These are phyloP conservation scores for Stereocaulon alpinum DNA, from an alignment of 495 filamentous ascomycete species.

Conservation along the genomic window DNA sequence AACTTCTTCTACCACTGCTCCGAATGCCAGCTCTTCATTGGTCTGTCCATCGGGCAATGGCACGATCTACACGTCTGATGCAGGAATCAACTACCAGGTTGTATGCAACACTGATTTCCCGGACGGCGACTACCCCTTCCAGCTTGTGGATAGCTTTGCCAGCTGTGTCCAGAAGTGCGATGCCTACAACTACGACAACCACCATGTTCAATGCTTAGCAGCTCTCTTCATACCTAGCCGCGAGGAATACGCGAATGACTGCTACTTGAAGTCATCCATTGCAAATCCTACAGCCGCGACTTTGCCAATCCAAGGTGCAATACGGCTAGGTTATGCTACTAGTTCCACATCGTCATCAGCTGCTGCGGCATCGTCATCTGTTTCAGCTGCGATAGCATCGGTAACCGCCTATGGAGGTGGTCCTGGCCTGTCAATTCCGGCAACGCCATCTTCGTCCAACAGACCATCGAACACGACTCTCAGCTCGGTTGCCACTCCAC, in stretches of 20 bases:
- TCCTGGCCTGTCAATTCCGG: not conserved
- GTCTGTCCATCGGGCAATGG: slow-evolving; percentile 21
- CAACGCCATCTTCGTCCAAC: not conserved
- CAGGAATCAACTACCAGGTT: slow-evolving; percentile 19
- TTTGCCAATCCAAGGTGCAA: slow-evolving; percentile 16
- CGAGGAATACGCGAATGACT: slow-evolving; percentile 16
- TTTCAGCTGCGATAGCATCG: not conserved
- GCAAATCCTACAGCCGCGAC: slow-evolving; percentile 9
- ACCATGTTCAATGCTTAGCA: slow-evolving; percentile 18
- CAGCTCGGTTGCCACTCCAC: not conserved
- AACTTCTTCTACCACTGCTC: slow-evolving; percentile 4
- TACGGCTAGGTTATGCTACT: slow-evolving; percentile 9
- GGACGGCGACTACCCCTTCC: slow-evolving; percentile 17
- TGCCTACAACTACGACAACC: slow-evolving; percentile 18
- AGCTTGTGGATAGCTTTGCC: slow-evolving; percentile 19
- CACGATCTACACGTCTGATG: slow-evolving; percentile 18
- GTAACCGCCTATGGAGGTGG: not conserved
- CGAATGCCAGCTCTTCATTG: slow-evolving; percentile 1
- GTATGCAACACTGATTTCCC: slow-evolving; percentile 22
- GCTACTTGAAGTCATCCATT: slow-evolving; percentile 25
- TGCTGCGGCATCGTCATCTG: not conserved
- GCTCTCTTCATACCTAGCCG: slow-evolving; percentile 19
- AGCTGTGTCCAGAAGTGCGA: slow-evolving; percentile 23
- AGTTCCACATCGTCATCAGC: not conserved
- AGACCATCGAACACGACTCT: not conserved